Evolutionary conservation across 116 monocot genomes (phyloP).

Genomic region (Dioscorea cayenensis): DNA sequence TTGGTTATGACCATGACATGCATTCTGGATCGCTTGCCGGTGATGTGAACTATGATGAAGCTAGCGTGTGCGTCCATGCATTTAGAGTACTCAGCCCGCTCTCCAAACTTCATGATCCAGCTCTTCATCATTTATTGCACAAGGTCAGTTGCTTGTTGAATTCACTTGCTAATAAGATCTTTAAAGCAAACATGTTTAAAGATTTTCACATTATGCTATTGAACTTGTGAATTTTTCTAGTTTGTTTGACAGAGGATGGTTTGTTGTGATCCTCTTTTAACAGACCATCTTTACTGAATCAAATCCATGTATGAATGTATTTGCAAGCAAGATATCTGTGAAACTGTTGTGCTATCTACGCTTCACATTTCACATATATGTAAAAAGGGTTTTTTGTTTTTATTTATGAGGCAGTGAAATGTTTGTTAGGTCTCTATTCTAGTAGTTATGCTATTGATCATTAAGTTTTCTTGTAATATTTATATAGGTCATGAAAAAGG

Average conservation of each 20-base stretch:
- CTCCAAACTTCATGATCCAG: conserved; percentile 94
- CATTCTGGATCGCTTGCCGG: conserved; percentile 20
- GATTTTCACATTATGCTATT: no score
- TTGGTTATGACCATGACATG: conserved; percentile 50
- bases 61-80: conserved; percentile 54
- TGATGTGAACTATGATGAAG: conserved; percentile 56
- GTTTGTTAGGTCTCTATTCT: neutral
- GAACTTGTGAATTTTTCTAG: no score
- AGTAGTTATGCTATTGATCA: neutral
- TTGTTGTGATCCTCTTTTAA: no score
- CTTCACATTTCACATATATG: no score
- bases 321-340: no score
- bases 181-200: no score
- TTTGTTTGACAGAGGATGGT: no score
- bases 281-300: no score
- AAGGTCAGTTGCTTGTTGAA: conserved; percentile 40
- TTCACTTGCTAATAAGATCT: neutral
- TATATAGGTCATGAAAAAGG: conserved; percentile 76
- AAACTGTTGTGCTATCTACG: no score
- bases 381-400: no score
- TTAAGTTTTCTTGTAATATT: conserved; percentile 6
- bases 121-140: conserved; percentile 83
- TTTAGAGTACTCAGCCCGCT: conserved; percentile 80
- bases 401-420: neutral
- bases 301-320: no score